Percentiles rank a stretch among this genome's conserved stretches.
Evolutionary conservation across 2,329 filamentous ascomycete genomes (phyloP).

Genomic region (Penicillium hesseltinei): DNA sequence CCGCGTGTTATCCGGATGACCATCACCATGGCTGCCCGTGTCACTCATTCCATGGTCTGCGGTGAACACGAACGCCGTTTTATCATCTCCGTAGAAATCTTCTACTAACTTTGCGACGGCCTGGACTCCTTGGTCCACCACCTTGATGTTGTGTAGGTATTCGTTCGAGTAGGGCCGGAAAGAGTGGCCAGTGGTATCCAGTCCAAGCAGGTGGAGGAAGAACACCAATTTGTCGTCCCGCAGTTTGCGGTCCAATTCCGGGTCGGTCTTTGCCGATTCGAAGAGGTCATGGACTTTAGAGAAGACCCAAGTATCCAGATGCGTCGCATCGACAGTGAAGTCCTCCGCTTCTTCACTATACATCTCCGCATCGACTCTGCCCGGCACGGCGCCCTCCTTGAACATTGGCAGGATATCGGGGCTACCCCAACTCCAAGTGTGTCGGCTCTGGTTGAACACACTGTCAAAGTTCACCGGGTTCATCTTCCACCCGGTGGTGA

Average conservation of each 20-base stretch:
- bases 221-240: conserved; percentile 87
- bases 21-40: conserved; percentile 98
- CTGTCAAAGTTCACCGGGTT: conserved; percentile 99
- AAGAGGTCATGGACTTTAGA: conserved; percentile 89
- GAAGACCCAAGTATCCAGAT: conserved; percentile 93
- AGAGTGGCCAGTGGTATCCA: conserved; percentile 85
- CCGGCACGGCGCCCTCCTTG: conserved; percentile 82
- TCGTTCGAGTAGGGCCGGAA: conserved; percentile 92
- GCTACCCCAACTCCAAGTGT: conserved; percentile 99
- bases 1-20: conserved; percentile 93
- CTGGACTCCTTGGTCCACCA: conserved; percentile 86
- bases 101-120: conserved; percentile 80
- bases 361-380: conserved; percentile 79
- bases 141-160: conserved; percentile 89
- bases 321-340: conserved; percentile 76
- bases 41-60: conserved; percentile 99
- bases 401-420: conserved; percentile 99
- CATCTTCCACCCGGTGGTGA: conserved; percentile 96
- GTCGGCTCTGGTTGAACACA: conserved; percentile 92
- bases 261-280: conserved; percentile 71
- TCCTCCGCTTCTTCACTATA: conserved; percentile 87
- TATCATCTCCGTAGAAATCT: conserved; percentile 76
- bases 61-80: conserved; percentile 94
- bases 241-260: conserved; percentile 68
- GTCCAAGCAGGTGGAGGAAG: conserved; percentile 86